Evolutionary conservation across 2,329 filamentous ascomycete genomes (phyloP).

Genomic region (Colletotrichum aenigma): DNA sequence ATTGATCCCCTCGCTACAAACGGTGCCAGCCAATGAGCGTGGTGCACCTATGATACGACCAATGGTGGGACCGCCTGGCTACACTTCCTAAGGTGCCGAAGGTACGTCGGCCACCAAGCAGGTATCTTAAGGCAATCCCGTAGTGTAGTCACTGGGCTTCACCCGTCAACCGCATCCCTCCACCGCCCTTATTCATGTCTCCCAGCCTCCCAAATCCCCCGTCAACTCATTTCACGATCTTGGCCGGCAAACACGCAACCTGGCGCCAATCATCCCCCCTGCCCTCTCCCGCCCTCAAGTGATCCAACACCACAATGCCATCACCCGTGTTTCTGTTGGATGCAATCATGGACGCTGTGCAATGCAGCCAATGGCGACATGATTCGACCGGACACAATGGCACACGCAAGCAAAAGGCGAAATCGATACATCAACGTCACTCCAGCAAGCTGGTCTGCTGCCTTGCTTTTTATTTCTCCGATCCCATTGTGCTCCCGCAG

Average conservation of each 20-base stretch:
- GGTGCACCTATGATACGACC: background rate
- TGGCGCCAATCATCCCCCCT: constrained; percentile 6
- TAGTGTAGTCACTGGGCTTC: no score
- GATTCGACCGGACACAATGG: background rate
- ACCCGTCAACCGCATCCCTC: no score
- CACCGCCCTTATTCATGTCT: background rate
- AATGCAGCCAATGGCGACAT: background rate
- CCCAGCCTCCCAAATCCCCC: background rate
- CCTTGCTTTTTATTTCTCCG: background rate
- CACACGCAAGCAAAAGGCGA: background rate
- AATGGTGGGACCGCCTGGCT: background rate
- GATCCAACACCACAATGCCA: constrained; percentile 10
- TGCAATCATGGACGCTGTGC: background rate
- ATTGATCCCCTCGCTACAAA: background rate
- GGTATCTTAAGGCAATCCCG: no score
- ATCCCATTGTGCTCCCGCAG: background rate
- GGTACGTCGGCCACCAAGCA: no score
- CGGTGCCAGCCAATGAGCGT: background rate
- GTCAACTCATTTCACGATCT: constrained; percentile 11
- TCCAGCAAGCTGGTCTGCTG: background rate
- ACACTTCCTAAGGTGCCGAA: background rate
- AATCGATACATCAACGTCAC: constrained; percentile 6
- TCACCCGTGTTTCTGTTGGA: constrained; percentile 2
- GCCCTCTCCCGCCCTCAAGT: background rate
- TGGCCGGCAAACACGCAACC: constrained; percentile 18